phyloP scores from a whole-genome alignment of 2,329 filamentous ascomycete genomes.

The Fusarium euwallaceae region DNA sequence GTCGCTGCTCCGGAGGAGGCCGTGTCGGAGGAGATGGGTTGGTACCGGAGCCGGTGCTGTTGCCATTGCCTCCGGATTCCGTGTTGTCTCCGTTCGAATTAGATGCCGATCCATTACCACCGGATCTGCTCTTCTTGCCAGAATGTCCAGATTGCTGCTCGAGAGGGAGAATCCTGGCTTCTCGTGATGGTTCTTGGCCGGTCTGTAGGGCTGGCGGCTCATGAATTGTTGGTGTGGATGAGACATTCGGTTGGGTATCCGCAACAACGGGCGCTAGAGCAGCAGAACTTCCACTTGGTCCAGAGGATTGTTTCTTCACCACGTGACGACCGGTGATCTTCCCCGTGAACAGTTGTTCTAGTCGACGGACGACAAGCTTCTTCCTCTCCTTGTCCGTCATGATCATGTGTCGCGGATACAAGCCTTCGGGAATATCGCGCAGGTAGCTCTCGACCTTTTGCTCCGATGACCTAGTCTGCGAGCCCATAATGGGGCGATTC shows the following conservation, averaged over 20 bases:
- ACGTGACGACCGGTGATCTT: constrained; percentile 64
- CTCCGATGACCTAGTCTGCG: constrained; percentile 59
- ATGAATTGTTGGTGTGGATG: constrained; percentile 46
- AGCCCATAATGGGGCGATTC: constrained; percentile 53
- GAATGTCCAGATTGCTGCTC: constrained; percentile 47
- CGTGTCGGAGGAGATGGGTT: constrained; percentile 58
- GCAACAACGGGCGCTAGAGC: constrained; percentile 43
- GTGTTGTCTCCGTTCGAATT: constrained; percentile 64
- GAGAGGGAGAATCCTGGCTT: constrained; percentile 62
- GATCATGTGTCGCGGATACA: constrained; percentile 71
- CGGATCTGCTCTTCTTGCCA: constrained; percentile 57
- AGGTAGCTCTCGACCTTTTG: constrained; percentile 78
- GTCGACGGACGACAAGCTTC: constrained; percentile 79
- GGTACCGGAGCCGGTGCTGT: constrained; percentile 41
- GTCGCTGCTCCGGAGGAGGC: constrained; percentile 75
- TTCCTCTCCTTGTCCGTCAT: constrained; percentile 83
- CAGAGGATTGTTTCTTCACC: constrained; percentile 40
- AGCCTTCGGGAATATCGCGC: constrained; percentile 77
- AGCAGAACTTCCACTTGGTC: constrained; percentile 24
- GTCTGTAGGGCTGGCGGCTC: constrained; percentile 49
- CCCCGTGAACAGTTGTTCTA: constrained; percentile 87
- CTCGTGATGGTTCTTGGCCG: constrained; percentile 54
- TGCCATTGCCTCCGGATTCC: constrained; percentile 55
- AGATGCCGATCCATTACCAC: constrained; percentile 60
- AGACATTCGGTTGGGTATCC: constrained; percentile 40